phyloP scores from a whole-genome alignment of 2,329 filamentous ascomycete genomes.

The Penicillium aurantiogriseum region DNA sequence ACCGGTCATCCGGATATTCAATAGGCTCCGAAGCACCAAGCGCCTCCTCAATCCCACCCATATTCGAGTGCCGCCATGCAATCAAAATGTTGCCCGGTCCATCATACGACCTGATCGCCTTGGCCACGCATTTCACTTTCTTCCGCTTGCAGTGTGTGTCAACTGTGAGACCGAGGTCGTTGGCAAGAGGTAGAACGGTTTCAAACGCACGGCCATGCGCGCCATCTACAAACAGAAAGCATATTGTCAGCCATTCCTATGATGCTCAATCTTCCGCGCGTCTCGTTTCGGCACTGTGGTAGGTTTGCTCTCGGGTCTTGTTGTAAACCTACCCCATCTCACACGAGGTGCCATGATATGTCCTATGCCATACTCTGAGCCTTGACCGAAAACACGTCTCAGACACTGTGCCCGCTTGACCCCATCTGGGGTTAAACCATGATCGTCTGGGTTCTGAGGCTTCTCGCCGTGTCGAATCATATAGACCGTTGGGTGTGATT shows the following conservation, averaged over 20 bases:
- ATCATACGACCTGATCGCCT: constrained; percentile 19
- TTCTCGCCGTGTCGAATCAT: constrained; percentile 36
- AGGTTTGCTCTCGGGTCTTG: not conserved
- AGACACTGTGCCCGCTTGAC: constrained; percentile 30
- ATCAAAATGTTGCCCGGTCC: constrained; percentile 32
- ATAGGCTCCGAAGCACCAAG: constrained; percentile 23
- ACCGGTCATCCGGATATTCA: constrained; percentile 30
- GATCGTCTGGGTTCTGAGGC: constrained; percentile 21
- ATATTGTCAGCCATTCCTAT: constrained; percentile 2
- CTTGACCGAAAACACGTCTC: constrained; percentile 25
- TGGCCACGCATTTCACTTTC: constrained; percentile 23
- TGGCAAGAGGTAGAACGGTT: constrained; percentile 29
- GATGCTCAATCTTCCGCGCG: not conserved
- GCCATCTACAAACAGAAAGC: constrained; percentile 12
- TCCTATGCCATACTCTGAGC: constrained; percentile 27
- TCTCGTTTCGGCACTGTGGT: not conserved
- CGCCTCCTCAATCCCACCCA: constrained; percentile 21
- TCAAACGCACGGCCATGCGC: constrained; percentile 20
- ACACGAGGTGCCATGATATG: constrained; percentile 31
- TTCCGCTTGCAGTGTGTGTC: constrained; percentile 30
- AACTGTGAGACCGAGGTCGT: constrained; percentile 28
- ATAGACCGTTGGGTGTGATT: constrained; percentile 25
- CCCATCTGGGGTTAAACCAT: constrained; percentile 27
- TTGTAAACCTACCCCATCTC: constrained; percentile 20
- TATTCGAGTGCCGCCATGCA: constrained; percentile 30